These are phyloP conservation scores for Ramularia endophylla DNA, from an alignment of 2,329 filamentous ascomycete species.

Conservation along the genomic window DNA sequence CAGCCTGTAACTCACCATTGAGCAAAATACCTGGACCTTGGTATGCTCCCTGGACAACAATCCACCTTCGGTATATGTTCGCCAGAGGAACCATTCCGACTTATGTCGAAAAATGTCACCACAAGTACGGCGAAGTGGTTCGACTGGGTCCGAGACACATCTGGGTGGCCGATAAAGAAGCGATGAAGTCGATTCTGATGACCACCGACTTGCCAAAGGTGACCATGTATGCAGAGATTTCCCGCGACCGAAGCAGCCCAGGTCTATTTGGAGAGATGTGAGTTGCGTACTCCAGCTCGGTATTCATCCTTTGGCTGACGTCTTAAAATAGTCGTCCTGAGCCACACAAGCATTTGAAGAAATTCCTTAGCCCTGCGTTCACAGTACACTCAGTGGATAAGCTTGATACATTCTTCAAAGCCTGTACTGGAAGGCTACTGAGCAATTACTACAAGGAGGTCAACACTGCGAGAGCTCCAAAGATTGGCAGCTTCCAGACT, in stretches of 20 bases:
- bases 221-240: conserved; percentile 13
- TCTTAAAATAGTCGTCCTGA: conserved; percentile 5
- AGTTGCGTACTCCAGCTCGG: too few relatives aligned
- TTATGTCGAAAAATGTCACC: conserved; percentile 5
- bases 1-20: conserved; percentile 5
- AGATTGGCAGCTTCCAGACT: too few relatives aligned
- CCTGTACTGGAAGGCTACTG: too few relatives aligned
- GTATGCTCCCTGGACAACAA: conserved; percentile 6
- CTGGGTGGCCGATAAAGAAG: conserved; percentile 6
- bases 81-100: conserved; percentile 7
- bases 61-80: conserved; percentile 6
- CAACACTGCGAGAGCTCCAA: too few relatives aligned
- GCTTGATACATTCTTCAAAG: too few relatives aligned
- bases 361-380: conserved; percentile 6
- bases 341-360: conserved; percentile 5
- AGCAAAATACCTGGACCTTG: conserved; percentile 6
- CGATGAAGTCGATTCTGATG: conserved; percentile 8
- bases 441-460: too few relatives aligned
- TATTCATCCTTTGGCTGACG: too few relatives aligned
- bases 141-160: conserved; percentile 8
- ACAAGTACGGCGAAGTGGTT: conserved; percentile 6
- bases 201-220: conserved; percentile 10
- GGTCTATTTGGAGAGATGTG: conserved; percentile 12
- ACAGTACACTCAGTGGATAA: too few relatives aligned
- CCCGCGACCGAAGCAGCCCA: conserved; percentile 5